A percentile compares a stretch with the other conserved stretches of the same genome.
Evolutionary conservation across 2,329 filamentous ascomycete genomes (phyloP).

Genomic region (Penicillium griseofulvum): DNA sequence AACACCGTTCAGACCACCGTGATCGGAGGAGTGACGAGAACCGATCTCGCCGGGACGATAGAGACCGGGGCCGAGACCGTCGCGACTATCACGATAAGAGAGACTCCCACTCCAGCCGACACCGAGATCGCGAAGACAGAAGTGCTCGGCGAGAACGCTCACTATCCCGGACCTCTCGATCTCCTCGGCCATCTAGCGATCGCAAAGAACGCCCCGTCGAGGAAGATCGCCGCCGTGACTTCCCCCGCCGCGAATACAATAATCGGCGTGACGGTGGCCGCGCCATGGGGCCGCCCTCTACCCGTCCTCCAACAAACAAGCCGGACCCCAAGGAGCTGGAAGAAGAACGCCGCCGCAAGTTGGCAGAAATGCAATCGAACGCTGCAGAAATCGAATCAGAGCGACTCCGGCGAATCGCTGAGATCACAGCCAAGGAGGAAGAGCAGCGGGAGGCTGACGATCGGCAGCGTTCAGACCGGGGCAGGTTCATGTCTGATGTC

Average conservation of each 20-base stretch:
- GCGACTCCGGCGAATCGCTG: slow-evolving; percentile 65
- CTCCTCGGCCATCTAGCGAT: slow-evolving; percentile 18
- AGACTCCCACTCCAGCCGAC: slow-evolving; percentile 19
- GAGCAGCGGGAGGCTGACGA: slow-evolving; percentile 66
- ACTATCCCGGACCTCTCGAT: slow-evolving; percentile 24
- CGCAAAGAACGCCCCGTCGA: slow-evolving; percentile 10
- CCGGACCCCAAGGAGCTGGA: slow-evolving; percentile 26
- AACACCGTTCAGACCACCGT: slow-evolving; percentile 3
- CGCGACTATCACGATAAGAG: slow-evolving; percentile 22
- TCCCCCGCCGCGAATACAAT: slow-evolving; percentile 22
- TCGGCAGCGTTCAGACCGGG: slow-evolving; percentile 34
- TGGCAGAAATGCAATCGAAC: slow-evolving; percentile 71
- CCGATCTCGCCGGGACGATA: slow-evolving; percentile 11
- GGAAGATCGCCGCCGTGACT: slow-evolving; percentile 19
- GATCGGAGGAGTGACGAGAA: slow-evolving; percentile 15
- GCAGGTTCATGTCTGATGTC: slow-evolving; percentile 34
- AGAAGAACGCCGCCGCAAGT: slow-evolving; percentile 46
- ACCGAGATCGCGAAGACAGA: slow-evolving; percentile 25
- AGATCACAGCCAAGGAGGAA: slow-evolving; percentile 64
- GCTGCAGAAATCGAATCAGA: slow-evolving; percentile 69
- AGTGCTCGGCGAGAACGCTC: slow-evolving; percentile 21
- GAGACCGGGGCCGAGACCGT: slow-evolving; percentile 13
- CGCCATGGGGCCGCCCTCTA: slow-evolving; percentile 13
- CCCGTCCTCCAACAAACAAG: slow-evolving; percentile 15
- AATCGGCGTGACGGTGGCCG: slow-evolving; percentile 19